Conservation (phyloP, 306 rosid species). For the Crataegus laevigata region DNA sequence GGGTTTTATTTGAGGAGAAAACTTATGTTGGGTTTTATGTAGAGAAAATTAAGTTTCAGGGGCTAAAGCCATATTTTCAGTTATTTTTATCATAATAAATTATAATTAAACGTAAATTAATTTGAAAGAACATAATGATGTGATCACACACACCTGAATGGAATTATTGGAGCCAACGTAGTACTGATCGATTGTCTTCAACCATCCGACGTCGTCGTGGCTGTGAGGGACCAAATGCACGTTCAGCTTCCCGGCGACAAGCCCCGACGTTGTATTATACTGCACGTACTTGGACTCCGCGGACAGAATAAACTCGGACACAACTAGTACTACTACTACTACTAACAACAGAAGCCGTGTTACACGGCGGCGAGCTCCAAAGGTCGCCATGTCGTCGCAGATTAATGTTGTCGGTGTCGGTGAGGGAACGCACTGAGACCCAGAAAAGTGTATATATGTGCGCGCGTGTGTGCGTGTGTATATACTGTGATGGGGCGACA, state of each 20-base stretch:
- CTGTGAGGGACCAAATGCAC: slow-evolving; percentile 73
- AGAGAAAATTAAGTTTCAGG: no score
- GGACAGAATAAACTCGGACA: neutral
- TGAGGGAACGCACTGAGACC: neutral
- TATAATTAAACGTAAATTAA: neutral
- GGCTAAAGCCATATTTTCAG: no score
- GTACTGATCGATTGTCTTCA: slow-evolving; percentile 83
- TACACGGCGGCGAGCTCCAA: neutral
- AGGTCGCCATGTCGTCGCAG: neutral
- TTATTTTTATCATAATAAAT: neutral
- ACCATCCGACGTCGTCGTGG: slow-evolving; percentile 87
- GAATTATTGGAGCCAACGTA: slow-evolving; percentile 75
- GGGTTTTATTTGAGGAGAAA: no score
- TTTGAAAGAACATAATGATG: neutral
- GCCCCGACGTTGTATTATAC: slow-evolving; percentile 51
- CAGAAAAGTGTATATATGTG: neutral
- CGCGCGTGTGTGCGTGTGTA: neutral
- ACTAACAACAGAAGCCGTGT: neutral
- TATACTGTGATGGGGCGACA: neutral
- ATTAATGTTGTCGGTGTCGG: no score
- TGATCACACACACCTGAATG: slow-evolving; percentile 46
- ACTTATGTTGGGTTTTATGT: no score
- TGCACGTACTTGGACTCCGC: slow-evolving; percentile 41
- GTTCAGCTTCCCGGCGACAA: slow-evolving; percentile 56
- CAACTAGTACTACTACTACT: neutral